A percentile compares a stretch with the other conserved stretches of the same genome.
Conservation (phyloP, 768 basidiomycete genomes). For the Kwoniella dendrophila region DNA sequence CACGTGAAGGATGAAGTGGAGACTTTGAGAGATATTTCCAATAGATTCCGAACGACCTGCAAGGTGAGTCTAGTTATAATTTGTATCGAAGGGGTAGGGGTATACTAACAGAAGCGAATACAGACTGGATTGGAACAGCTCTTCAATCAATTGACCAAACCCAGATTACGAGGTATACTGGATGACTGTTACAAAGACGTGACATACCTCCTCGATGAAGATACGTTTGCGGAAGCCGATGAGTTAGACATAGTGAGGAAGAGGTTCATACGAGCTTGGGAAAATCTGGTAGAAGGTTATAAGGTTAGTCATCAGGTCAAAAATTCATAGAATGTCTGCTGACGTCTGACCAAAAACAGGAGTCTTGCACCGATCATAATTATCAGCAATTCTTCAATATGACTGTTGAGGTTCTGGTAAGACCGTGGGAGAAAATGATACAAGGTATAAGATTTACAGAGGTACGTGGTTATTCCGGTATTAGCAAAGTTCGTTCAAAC, state of each 20-base stretch:
- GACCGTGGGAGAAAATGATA: conserved; percentile 92
- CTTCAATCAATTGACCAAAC: conserved; percentile 91
- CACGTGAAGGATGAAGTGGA: conserved; percentile 59
- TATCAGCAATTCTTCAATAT: conserved; percentile 83
- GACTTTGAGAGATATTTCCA: conserved; percentile 34
- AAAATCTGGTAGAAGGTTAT: conserved; percentile 79
- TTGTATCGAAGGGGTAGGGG: neutral
- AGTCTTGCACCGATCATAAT: conserved; percentile 82
- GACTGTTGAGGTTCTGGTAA: conserved; percentile 81
- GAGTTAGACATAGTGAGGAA: conserved; percentile 84
- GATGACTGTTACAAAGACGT: conserved; percentile 88
- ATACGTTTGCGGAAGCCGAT: conserved; percentile 77
- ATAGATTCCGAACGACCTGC: conserved; percentile 70
- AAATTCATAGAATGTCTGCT: no score
- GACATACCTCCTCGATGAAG: conserved; percentile 85
- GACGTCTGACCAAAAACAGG: no score
- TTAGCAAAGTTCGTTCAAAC: neutral
- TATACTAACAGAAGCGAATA: neutral
- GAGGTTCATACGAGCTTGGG: conserved; percentile 88
- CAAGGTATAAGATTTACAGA: conserved; percentile 82
- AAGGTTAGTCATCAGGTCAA: no score
- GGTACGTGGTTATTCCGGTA: conserved; percentile 58
- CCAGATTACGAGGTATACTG: conserved; percentile 78
- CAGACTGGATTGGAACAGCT: conserved; percentile 87
- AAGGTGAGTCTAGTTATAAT: conserved; percentile 62